Base-by-base conservation (phyloP, 1,284 basidiomycete genomes). In the Trametes polyzona region DNA sequence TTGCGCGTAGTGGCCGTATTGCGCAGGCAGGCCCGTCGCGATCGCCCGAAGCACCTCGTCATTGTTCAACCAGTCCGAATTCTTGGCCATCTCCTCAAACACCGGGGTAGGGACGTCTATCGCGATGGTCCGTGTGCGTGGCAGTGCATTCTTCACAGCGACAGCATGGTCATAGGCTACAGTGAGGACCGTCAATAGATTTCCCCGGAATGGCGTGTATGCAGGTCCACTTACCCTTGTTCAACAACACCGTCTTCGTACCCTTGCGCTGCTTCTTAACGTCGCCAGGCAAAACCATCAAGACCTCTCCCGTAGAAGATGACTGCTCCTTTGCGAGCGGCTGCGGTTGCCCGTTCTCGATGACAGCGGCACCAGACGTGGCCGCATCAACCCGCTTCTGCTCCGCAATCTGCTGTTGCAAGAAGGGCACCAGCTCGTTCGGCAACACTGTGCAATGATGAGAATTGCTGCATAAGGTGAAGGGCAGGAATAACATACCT, bases 391-490 rank as follows among this genome's bases (percentile, higher is more conserved):
- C 77, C 1, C 84, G 84, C 67, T 85, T 88, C 73, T 91, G 90
- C 64, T 92, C 88, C 0, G 84, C 75, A n/a, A 92, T 86, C 59
- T 90, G 83, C 19, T 87, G 82, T 35, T 87, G 85, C n/a, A 92
- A 74, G 83, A 84, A 91, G 12, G 77, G 71, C 4, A 90, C 83
- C 1, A 92, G 78, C 55, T 92, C 88, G 47, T 86, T 82, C 3
- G 83, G 80, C n/a, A 86, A 81, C 21, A 88, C 87, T 88, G 48
- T 17, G 33, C 42, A 47, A 19, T 63, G 6, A 65, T 32, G 39
- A 55, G 39, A 14, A 24, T 17, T 14, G n/a, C 16, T 4, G 9
- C 36, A 66, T 39, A 9, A 24, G 14, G 30, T 16, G 3, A 21
- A 26, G 5, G 23, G 21, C 14, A 23, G 1, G 8, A 4, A 19